phyloP scores from a whole-genome alignment of 148 eudicot genomes.

The Chenopodium suecicum region DNA sequence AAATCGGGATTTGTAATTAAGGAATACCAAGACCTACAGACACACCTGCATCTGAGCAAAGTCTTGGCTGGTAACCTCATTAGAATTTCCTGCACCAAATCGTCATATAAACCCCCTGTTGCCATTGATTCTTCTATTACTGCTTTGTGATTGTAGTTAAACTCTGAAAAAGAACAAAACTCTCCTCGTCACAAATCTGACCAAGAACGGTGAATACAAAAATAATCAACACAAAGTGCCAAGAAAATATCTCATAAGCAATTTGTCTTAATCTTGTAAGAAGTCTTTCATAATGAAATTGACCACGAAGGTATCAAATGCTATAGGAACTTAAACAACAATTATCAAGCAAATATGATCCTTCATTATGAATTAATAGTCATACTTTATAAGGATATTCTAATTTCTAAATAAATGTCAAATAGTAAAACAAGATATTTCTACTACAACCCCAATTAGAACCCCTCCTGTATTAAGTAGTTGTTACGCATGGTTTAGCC shows the following conservation, averaged over 20 bases:
- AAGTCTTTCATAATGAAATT: background rate
- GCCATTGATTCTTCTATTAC: constrained; percentile 3
- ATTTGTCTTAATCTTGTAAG: background rate
- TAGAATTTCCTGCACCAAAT: constrained; percentile 29
- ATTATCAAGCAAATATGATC: background rate
- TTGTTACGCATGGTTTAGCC: background rate
- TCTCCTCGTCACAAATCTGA: background rate
- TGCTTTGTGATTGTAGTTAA: background rate
- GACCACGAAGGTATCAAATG: background rate
- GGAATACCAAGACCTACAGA: constrained; percentile 32
- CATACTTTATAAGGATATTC: background rate
- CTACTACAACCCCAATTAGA: too few relatives aligned
- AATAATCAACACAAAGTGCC: background rate
- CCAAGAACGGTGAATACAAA: background rate
- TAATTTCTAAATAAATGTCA: background rate
- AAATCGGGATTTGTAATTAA: constrained; percentile 31
- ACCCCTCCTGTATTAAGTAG: too few relatives aligned
- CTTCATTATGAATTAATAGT: background rate
- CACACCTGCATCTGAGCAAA: constrained; percentile 29
- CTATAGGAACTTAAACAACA: too few relatives aligned
- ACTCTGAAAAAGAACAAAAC: background rate
- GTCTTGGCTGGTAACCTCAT: constrained; percentile 30
- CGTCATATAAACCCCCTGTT: constrained; percentile 14
- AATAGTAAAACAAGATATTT: too few relatives aligned
- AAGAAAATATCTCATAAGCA: background rate